Conservation (phyloP, 768 basidiomycete species). For the Auricularia sp. region DNA sequence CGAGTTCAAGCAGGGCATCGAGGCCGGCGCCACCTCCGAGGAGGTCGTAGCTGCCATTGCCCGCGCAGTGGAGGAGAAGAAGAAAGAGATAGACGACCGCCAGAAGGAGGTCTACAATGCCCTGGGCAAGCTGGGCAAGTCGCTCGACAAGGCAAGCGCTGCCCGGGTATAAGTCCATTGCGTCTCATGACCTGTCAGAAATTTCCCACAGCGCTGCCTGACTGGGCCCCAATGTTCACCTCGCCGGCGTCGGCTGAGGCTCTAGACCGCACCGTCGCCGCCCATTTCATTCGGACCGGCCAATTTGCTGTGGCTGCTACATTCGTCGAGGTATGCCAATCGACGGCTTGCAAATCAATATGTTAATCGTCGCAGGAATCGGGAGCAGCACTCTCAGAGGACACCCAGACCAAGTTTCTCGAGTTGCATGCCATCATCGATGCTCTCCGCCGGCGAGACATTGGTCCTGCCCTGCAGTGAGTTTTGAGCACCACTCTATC, state of each 20-base stretch:
- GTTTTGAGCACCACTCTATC: slow-evolving; percentile 16
- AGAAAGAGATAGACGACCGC: slow-evolving; percentile 78
- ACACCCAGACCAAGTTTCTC: slow-evolving; percentile 47
- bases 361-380: slow-evolving; percentile 51
- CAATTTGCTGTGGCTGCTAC: slow-evolving; percentile 69
- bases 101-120: slow-evolving; percentile 83
- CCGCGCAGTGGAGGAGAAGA: slow-evolving; percentile 53
- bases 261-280: slow-evolving; percentile 58
- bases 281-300: slow-evolving; percentile 73
- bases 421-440: slow-evolving; percentile 66
- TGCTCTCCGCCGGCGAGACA: slow-evolving; percentile 54
- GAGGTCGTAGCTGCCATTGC: slow-evolving; percentile 42
- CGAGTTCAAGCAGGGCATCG: slow-evolving; percentile 43
- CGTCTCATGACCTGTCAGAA: slow-evolving; percentile 26
- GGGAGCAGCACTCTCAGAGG: slow-evolving; percentile 41
- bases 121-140: slow-evolving; percentile 70
- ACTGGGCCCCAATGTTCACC: slow-evolving; percentile 57
- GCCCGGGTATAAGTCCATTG: background rate
- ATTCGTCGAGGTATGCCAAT: slow-evolving; percentile 49
- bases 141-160: slow-evolving; percentile 73
- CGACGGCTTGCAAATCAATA: slow-evolving; percentile 6
- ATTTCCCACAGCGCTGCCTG: slow-evolving; percentile 47
- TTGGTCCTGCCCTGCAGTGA: slow-evolving; percentile 70
- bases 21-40: slow-evolving; percentile 38
- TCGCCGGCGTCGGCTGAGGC: slow-evolving; percentile 49